Conservation (phyloP, 2,329 filamentous ascomycete genomes). For the Fusarium vanettenii region DNA sequence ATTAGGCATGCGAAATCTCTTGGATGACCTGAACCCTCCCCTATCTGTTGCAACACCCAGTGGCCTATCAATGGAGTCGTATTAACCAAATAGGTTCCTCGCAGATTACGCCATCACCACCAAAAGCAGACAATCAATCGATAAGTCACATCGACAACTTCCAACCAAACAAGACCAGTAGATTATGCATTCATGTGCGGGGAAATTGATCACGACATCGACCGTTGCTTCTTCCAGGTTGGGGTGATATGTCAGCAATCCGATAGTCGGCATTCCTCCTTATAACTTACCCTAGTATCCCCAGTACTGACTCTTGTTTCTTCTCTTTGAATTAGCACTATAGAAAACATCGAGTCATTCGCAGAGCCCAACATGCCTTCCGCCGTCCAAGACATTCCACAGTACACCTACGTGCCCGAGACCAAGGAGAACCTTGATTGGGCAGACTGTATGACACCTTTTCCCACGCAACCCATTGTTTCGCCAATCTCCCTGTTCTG, state of each 20-base stretch:
- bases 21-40: not conserved
- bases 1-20: not conserved
- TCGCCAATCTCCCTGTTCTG: not conserved
- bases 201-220: constrained; percentile 9
- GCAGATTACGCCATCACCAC: not conserved
- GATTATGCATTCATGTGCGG: not conserved
- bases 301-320: not conserved
- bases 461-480: not conserved
- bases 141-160: not conserved
- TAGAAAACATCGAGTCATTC: not conserved
- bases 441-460: constrained; percentile 47
- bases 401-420: constrained; percentile 51
- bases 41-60: not conserved
- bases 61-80: not conserved
- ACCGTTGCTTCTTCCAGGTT: constrained; percentile 20
- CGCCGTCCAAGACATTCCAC: constrained; percentile 45
- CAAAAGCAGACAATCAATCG: not conserved
- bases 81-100: not conserved
- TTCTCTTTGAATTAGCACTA: too few species aligned
- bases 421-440: constrained; percentile 52
- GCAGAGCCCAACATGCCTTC: constrained; percentile 45
- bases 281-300: not conserved
- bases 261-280: not conserved
- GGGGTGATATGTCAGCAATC: not conserved
- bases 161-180: not conserved